Evolutionary conservation across 208 protist genomes (phyloP).

Genomic region (Leishmania turanica): DNA sequence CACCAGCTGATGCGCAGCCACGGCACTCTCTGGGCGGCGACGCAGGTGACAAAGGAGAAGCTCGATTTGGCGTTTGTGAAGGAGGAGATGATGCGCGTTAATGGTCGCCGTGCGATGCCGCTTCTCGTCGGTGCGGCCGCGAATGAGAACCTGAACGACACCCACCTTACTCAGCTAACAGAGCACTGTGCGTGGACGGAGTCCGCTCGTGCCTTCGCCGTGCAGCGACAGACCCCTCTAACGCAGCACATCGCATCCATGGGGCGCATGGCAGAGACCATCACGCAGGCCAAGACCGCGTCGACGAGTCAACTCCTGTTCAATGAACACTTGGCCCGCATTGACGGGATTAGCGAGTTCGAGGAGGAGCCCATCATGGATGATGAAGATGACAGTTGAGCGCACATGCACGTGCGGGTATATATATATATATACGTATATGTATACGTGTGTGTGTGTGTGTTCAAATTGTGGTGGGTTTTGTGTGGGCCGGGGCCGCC

Average conservation of each 20-base stretch:
- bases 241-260: conserved; percentile 85
- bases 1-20: conserved; percentile 89
- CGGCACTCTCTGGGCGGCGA: conserved; percentile 86
- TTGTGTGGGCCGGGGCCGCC: background rate
- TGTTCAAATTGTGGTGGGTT: too few species aligned
- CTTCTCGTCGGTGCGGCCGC: conserved; percentile 77
- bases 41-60: conserved; percentile 84
- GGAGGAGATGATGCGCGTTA: conserved; percentile 90
- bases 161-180: conserved; percentile 75
- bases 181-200: conserved; percentile 87
- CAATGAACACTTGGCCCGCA: conserved; percentile 75
- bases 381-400: conserved; percentile 40
- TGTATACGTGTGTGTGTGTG: background rate
- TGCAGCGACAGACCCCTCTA: conserved; percentile 84
- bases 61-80: conserved; percentile 77
- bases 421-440: too few species aligned
- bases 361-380: conserved; percentile 81
- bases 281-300: conserved; percentile 66
- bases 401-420: background rate
- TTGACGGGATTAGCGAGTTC: conserved; percentile 82
- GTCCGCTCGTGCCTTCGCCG: conserved; percentile 71
- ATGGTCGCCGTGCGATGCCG: conserved; percentile 83
- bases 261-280: conserved; percentile 88
- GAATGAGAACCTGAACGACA: conserved; percentile 53
- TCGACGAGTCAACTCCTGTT: conserved; percentile 72